Conservation (phyloP, 2,329 filamentous ascomycete genomes). For the Cordyceps fumosorosea region DNA sequence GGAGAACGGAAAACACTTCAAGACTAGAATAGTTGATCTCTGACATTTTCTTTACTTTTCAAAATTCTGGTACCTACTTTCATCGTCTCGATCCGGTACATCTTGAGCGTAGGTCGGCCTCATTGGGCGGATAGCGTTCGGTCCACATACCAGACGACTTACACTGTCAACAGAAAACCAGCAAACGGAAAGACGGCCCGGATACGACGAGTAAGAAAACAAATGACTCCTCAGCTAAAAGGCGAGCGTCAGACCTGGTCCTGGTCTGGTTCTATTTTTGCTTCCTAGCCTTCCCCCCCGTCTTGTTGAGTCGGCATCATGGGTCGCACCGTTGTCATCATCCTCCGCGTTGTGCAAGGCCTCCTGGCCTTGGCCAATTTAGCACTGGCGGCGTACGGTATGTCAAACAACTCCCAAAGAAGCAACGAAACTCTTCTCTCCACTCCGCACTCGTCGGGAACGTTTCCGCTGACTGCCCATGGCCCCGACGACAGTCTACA, state of each 20-base stretch:
- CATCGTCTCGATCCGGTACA: not conserved
- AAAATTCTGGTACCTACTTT: not conserved
- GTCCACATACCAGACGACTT: conserved; percentile 10
- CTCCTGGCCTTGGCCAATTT: conserved; percentile 41
- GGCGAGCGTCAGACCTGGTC: not conserved
- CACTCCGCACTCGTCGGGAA: no score
- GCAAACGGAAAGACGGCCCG: not conserved
- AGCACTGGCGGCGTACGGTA: conserved; percentile 44
- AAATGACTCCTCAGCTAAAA: not conserved
- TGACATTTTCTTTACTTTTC: not conserved
- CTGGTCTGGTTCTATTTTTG: not conserved
- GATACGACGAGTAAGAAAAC: not conserved
- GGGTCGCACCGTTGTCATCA: conserved; percentile 5
- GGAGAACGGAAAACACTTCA: not conserved
- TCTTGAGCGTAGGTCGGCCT: not conserved
- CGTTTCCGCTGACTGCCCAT: no score
- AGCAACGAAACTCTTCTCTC: not conserved
- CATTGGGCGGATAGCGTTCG: not conserved
- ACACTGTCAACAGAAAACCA: conserved; percentile 4
- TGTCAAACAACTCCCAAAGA: conserved; percentile 12
- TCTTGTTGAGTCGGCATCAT: not conserved
- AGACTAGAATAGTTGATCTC: not conserved
- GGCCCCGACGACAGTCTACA: conserved; percentile 45
- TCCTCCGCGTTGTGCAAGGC: conserved; percentile 36
- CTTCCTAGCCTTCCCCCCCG: not conserved